These are phyloP conservation scores for Hortaea sp. DNA, from an alignment of 2,329 filamentous ascomycete genomes.

Conservation along the genomic window DNA sequence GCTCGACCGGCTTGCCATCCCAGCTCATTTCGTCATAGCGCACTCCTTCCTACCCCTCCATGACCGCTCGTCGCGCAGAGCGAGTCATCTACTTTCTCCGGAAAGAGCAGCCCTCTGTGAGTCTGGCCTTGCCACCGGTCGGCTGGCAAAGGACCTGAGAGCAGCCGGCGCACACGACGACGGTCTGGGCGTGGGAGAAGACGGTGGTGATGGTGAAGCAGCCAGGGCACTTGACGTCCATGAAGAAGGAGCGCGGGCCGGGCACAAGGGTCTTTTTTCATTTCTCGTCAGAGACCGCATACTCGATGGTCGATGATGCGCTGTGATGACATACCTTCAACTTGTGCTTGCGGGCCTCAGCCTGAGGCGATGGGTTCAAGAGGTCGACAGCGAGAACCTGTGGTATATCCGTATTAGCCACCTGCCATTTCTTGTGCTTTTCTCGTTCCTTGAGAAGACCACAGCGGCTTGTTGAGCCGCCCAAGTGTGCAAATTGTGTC, in stretches of 20 bases:
- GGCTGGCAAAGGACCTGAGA: constrained; percentile 99
- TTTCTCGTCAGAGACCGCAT: too few relatives aligned
- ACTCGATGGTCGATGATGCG: background rate
- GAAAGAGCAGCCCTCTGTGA: constrained; percentile 99
- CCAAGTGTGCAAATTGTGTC: background rate
- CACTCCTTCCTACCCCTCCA: constrained; percentile 4
- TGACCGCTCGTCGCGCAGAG: constrained; percentile 9
- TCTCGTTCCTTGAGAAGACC: too few relatives aligned
- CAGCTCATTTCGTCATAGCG: constrained; percentile 6
- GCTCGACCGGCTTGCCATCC: background rate
- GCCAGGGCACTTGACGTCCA: constrained; percentile 99
- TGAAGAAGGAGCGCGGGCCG: constrained; percentile 98
- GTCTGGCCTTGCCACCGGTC: constrained; percentile 95
- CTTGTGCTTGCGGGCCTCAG: constrained; percentile 99
- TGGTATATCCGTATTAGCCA: constrained; percentile 4
- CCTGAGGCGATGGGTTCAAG: constrained; percentile 94
- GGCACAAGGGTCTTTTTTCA: constrained; percentile 58
- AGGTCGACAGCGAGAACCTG: constrained; percentile 99
- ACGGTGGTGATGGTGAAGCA: constrained; percentile 99
- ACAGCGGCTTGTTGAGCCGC: too few relatives aligned
- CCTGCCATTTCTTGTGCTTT: background rate
- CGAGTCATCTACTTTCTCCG: constrained; percentile 84
- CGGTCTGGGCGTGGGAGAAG: constrained; percentile 99
- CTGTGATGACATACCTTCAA: constrained; percentile 69
- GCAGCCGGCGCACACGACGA: constrained; percentile 99